A percentile compares a stretch with the other conserved stretches of the same genome.
Evolutionary conservation across 2,329 filamentous ascomycete species (phyloP).

Genomic region (Apiospora saccharicola): DNA sequence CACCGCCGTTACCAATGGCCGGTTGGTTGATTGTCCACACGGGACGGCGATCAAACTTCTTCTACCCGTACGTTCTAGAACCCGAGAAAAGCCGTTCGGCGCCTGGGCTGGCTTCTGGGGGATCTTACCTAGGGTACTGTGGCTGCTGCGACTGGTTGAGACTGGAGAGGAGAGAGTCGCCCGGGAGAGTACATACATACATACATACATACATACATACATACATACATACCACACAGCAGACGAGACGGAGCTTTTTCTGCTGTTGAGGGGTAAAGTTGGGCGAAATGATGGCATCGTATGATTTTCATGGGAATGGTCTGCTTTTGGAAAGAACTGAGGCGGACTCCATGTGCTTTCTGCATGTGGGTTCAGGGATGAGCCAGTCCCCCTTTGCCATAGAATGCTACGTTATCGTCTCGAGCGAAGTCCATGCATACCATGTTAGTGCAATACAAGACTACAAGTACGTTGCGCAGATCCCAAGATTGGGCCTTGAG

Average conservation of each 20-base stretch:
- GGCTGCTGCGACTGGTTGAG: neutral
- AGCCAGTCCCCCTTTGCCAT: neutral
- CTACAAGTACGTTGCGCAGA: neutral
- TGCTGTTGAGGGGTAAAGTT: conserved; percentile 19
- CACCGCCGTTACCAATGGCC: neutral
- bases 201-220: neutral
- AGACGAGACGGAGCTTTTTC: neutral
- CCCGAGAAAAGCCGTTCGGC: neutral
- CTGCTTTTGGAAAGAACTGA: conserved; percentile 9
- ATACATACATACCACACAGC: neutral
- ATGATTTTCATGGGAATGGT: conserved; percentile 11
- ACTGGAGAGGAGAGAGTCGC: neutral
- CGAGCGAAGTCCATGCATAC: conserved; percentile 7
- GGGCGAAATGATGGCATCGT: conserved; percentile 12
- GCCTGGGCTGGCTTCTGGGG: neutral
- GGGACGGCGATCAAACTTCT: neutral
- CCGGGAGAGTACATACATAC: neutral
- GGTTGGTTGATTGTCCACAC: neutral
- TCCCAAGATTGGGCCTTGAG: neutral
- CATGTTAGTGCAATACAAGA: neutral
- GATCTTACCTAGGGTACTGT: neutral
- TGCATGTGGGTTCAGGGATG: conserved; percentile 12
- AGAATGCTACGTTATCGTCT: conserved; percentile 15
- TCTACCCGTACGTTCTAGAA: conserved; percentile 7
- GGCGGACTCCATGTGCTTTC: neutral